A percentile compares a stretch with the other conserved stretches of the same genome.
Conservation (phyloP, 2,329 filamentous ascomycete species). For the Arthroderma uncinatum region DNA sequence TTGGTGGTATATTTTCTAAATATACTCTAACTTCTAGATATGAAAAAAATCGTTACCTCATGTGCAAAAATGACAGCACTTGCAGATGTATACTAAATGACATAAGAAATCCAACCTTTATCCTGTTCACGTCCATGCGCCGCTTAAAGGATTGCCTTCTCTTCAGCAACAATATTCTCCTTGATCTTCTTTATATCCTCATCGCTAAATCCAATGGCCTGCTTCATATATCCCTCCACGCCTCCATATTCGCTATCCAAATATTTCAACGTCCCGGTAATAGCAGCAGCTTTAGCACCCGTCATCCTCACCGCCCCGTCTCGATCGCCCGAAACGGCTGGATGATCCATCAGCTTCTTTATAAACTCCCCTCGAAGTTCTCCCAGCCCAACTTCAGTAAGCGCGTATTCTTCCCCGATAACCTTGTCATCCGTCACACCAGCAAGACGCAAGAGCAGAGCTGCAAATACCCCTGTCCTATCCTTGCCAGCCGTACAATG, state of each 20-base stretch:
- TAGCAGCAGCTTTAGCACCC: constrained; percentile 39
- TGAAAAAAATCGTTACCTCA: constrained; percentile 2
- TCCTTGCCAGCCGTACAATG: constrained; percentile 73
- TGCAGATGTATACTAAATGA: background rate
- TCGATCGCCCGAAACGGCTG: constrained; percentile 39
- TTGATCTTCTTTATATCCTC: constrained; percentile 42
- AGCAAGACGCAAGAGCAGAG: constrained; percentile 53
- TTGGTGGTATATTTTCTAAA: constrained; percentile 7
- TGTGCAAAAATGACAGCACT: too few species aligned
- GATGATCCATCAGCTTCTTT: constrained; percentile 37
- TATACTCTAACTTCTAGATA: background rate
- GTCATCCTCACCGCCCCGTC: constrained; percentile 37
- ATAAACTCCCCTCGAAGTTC: constrained; percentile 44
- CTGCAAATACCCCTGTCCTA: constrained; percentile 59
- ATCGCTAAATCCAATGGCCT: constrained; percentile 47
- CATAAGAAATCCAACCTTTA: background rate
- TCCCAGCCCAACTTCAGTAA: constrained; percentile 23
- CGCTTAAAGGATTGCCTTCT: constrained; percentile 12
- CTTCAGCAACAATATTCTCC: constrained; percentile 38
- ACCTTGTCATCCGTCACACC: constrained; percentile 49
- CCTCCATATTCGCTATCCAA: constrained; percentile 52
- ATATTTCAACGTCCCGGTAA: constrained; percentile 42
- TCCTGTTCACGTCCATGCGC: background rate
- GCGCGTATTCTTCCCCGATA: constrained; percentile 30
- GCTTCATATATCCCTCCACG: constrained; percentile 51